Conservation (phyloP, 768 basidiomycete genomes). For the Hortiboletus flavorubellus region DNA sequence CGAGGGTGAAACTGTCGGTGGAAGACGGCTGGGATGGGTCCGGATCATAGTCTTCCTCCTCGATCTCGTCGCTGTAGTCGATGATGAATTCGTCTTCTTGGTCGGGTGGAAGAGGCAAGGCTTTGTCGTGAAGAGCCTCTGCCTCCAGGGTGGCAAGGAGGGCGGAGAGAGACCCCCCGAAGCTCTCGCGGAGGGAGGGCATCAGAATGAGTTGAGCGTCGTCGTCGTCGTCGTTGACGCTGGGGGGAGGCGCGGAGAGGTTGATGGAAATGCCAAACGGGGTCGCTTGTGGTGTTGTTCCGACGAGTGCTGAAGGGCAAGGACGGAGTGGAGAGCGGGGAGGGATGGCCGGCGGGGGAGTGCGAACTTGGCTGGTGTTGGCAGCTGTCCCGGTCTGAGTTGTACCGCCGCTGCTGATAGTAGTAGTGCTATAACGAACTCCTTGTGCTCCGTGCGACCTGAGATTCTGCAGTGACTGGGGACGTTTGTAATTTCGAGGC, state of each 20-base stretch:
- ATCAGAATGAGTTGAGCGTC: slow-evolving; percentile 21
- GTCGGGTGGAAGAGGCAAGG: slow-evolving; percentile 28
- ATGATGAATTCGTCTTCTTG: slow-evolving; percentile 22
- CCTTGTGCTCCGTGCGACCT: slow-evolving; percentile 11
- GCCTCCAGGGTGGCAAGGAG: slow-evolving; percentile 31
- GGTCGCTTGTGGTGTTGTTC: slow-evolving; percentile 10
- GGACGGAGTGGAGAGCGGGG: slow-evolving; percentile 32
- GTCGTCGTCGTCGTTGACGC: slow-evolving; percentile 12
- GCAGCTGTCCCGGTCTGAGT: slow-evolving; percentile 4
- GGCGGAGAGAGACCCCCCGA: slow-evolving; percentile 31
- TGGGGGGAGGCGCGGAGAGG: background rate
- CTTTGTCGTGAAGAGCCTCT: slow-evolving; percentile 30
- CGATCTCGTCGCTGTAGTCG: slow-evolving; percentile 22
- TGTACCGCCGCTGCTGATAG: slow-evolving; percentile 8
- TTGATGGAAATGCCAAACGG: background rate
- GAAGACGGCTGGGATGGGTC: slow-evolving; percentile 25
- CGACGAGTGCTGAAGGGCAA: slow-evolving; percentile 16
- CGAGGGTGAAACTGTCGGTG: slow-evolving; percentile 26
- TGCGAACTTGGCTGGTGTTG: background rate
- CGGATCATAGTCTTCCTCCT: slow-evolving; percentile 29
- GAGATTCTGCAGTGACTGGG: slow-evolving; percentile 30
- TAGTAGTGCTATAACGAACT: slow-evolving; percentile 9
- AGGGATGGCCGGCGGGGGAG: slow-evolving; percentile 26
- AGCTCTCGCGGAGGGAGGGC: slow-evolving; percentile 30
- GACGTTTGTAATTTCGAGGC: slow-evolving; percentile 35